Percentiles rank a stretch among this genome's conserved stretches.
Evolutionary conservation across 164 flowering plant genomes (phyloP).

Genomic region (Paratinospora sagittata): DNA sequence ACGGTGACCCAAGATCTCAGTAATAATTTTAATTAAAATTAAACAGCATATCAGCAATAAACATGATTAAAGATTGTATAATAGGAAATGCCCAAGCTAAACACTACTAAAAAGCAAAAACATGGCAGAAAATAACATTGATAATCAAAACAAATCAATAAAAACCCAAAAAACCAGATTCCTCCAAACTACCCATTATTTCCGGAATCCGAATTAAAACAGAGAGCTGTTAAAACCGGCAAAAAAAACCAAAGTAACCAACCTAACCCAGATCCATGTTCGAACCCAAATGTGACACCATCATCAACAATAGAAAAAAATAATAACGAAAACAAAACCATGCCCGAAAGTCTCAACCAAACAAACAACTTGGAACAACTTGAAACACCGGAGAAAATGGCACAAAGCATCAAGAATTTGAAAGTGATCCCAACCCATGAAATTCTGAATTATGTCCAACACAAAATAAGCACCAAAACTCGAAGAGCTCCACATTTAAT

Average conservation of each 20-base stretch:
- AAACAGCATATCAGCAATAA: neutral
- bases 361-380: constrained; percentile 4
- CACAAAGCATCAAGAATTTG: constrained; percentile 12
- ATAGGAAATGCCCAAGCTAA: constrained; percentile 4
- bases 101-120: neutral
- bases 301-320: constrained; percentile 1
- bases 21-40: neutral
- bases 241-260: neutral
- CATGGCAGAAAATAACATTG: neutral
- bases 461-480: neutral
- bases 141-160: neutral
- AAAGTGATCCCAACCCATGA: constrained; percentile 19
- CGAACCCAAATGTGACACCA: constrained; percentile 5
- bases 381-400: neutral
- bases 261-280: constrained; percentile 5
- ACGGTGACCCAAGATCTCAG: neutral
- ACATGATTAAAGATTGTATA: neutral
- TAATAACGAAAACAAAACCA: constrained; percentile 7
- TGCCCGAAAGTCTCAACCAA: constrained; percentile 7
- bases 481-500: constrained; percentile 13
- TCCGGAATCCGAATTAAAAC: neutral
- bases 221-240: neutral
- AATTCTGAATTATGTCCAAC: constrained; percentile 3
- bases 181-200: neutral
- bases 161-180: neutral